phyloP scores from a whole-genome alignment of 129 eudicot genomes.

The Rutidosis leptorrhynchoides region DNA sequence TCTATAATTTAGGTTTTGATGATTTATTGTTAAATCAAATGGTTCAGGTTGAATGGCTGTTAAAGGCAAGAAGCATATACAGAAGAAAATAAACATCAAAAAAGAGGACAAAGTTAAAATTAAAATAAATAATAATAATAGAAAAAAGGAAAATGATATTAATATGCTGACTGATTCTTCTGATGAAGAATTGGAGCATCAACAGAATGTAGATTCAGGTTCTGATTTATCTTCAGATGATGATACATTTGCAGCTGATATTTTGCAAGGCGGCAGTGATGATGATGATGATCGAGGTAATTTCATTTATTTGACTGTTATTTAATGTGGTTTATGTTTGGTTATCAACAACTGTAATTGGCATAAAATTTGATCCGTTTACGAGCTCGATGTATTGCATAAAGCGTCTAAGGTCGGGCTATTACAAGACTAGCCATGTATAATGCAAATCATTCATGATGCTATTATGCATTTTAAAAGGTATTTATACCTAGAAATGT shows the following conservation, averaged over 20 bases:
- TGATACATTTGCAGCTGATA: slow-evolving; percentile 55
- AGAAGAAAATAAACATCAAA: background rate
- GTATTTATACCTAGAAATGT: background rate
- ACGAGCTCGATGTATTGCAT: background rate
- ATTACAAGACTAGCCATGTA: background rate
- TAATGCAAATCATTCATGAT: background rate
- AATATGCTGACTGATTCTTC: slow-evolving; percentile 34
- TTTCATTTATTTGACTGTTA: too few species aligned
- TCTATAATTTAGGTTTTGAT: background rate
- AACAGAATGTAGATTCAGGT: slow-evolving; percentile 38
- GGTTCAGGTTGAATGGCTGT: background rate
- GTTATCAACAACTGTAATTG: too few species aligned
- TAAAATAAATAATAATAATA: too few species aligned
- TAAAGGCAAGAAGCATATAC: background rate
- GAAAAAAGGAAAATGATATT: slow-evolving; percentile 33
- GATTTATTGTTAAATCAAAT: background rate
- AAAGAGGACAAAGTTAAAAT: background rate
- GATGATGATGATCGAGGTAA: slow-evolving; percentile 30
- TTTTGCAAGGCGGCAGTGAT: slow-evolving; percentile 58
- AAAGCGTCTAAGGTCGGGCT: background rate
- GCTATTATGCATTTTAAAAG: background rate
- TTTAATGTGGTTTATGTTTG: too few species aligned
- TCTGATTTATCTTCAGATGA: slow-evolving; percentile 64
- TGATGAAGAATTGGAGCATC: slow-evolving; percentile 33
- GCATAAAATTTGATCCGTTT: background rate